Base-by-base conservation (phyloP, 192 early-diverging fungal genomes). In the Backusella sp. region DNA sequence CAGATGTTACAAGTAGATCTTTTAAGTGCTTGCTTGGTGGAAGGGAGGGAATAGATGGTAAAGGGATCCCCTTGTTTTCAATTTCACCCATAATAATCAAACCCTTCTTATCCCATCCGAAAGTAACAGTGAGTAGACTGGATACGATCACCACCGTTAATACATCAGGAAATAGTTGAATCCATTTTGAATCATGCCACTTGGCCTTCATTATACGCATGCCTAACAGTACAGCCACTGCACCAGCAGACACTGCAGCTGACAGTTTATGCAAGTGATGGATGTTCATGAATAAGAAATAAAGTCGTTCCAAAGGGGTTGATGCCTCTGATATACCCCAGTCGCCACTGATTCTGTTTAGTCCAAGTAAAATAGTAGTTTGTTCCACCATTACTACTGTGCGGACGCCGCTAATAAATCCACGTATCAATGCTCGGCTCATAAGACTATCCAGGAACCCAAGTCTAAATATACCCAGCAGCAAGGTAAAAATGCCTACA, bases 401-500 rank as follows among this genome's bases (percentile, higher is more conserved):
- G 5, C 96, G 97, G 0, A 97, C 95, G 34, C 96, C 98, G 34
- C 94, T 92, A 66, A 98, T 94, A 77, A 99, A 98, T n/a, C 98
- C 98, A 15, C 97, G 88, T 71, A 99, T 76, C n/a, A 98, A 84
- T 8, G 97, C 94, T 53, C 96, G 90, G 8, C 94, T 95, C 68
- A 99, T 88, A 41, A 99, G 91, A 15, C 96, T 97, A 81, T 99
- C 98, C 62, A 99, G 76, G 79, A 99, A 99, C 14, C 98, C 98
- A 28, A 99, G 88, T 35, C 98, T 89, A 80, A 99, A 94, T 82
- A 98, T 93, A 14, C 98, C 98, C 75, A 99, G 83, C 32, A 92
- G 79, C 80, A 96, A 95, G 3, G 96, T 97, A 73, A 98, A 94
- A 8, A 96, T 68, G 9, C 98, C 98, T 19, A 97, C 93, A 80